These are phyloP conservation scores for Fulvia fulva DNA, from an alignment of 2,329 filamentous ascomycete species.

Conservation along the genomic window DNA sequence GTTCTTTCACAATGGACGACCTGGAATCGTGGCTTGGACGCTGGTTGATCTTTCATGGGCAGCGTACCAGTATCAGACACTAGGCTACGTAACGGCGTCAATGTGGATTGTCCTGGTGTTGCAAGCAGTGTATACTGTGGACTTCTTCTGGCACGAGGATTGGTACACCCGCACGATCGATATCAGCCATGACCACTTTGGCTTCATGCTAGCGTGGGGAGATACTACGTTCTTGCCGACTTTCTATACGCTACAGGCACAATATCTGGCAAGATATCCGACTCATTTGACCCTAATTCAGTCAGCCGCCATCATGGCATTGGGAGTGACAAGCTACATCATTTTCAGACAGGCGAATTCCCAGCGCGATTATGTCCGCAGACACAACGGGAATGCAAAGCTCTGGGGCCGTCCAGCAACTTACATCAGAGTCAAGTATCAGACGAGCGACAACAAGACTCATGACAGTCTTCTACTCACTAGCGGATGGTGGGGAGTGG, in stretches of 20 bases:
- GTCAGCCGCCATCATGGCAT: constrained; percentile 10
- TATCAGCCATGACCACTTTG: constrained; percentile 24
- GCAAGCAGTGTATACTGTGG: constrained; percentile 77
- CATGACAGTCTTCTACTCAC: constrained; percentile 18
- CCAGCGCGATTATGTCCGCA: constrained; percentile 19
- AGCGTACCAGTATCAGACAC: constrained; percentile 80
- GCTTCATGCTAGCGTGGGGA: constrained; percentile 24
- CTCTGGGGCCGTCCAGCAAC: constrained; percentile 21
- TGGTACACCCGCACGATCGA: constrained; percentile 64
- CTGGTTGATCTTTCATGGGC: constrained; percentile 78
- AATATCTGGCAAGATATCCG: constrained; percentile 77
- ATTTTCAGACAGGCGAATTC: constrained; percentile 20
- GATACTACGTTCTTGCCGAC: constrained; percentile 21
- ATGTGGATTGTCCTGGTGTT: constrained; percentile 73
- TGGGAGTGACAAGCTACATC: constrained; percentile 15
- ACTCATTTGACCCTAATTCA: constrained; percentile 14
- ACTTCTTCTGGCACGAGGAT: constrained; percentile 85
- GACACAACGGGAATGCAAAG: constrained; percentile 9
- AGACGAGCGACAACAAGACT: constrained; percentile 16
- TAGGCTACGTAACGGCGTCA: constrained; percentile 78
- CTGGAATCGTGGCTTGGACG: constrained; percentile 84
- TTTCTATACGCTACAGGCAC: constrained; percentile 66
- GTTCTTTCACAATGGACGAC: constrained; percentile 79
- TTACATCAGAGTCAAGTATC: constrained; percentile 18
- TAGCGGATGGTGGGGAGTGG: constrained; percentile 21